Evolutionary conservation across 192 early-diverging fungal genomes (phyloP), one percentile per base, ranked within the genome.

Genomic region (Rhizophlyctis rosea): DNA sequence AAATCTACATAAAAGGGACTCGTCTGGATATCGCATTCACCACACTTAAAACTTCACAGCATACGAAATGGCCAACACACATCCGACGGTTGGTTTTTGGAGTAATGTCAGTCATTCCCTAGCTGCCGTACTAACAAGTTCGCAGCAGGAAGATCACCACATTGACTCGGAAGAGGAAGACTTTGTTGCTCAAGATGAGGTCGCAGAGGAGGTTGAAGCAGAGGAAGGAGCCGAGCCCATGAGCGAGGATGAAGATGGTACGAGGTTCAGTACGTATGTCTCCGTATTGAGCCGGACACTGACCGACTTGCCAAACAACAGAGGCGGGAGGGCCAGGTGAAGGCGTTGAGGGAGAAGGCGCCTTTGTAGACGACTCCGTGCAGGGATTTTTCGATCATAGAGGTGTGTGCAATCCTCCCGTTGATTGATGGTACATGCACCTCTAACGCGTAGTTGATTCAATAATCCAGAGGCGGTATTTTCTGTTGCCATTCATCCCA

Each of bases 321-420:
- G n/a, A n/a, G n/a, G n/a, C n/a, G n/a, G n/a, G n/a, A n/a, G n/a
- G n/a, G n/a, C n/a, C n/a, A n/a, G 70, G 2, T 1, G 27, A 64
- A 31, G 47, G 32, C 34, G 47, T 18, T 5, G 18, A 60, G 47
- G 59, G 52, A 24, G 57, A 74, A 29, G 56, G 50, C 50, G 59
- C 61, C 16, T 64, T 87, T 25, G 71, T 84, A 31, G 91, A 93
- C 69, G 90, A 97, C 64, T 92, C 92, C n/a, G 77, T 91, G 5
- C 89, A 91, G 70, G 92, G 91, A 9, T 96, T 98, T 72, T 93
- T 96, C 59, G 80, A 75, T 24, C 94, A 98, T 74, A 83, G 87
- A 72, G 85, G 87, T 86, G 74, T 23, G 49, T 48, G 16, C 39
- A 57, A 27, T 31, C 24, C n/a, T 31, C 32, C 56, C 35, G 56